Evolutionary conservation across 2,329 filamentous ascomycete genomes (phyloP).

Genomic region (Metarhizium guizhouense): DNA sequence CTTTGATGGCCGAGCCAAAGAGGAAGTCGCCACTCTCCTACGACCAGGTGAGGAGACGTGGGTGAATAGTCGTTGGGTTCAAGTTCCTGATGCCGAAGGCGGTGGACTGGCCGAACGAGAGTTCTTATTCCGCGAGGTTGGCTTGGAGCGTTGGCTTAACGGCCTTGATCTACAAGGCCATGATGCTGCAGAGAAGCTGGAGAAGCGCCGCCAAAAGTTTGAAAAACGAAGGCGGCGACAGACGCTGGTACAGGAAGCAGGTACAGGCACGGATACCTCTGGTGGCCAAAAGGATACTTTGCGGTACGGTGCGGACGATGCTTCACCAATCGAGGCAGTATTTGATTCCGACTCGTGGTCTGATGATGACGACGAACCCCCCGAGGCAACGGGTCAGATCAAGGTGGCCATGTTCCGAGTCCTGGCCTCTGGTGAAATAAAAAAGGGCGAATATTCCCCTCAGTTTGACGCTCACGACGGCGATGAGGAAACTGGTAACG

Average conservation of each 20-base stretch:
- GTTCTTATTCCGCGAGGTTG: slow-evolving; percentile 94
- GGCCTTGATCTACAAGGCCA: slow-evolving; percentile 91
- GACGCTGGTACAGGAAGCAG: slow-evolving; percentile 35
- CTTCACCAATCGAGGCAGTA: slow-evolving; percentile 62
- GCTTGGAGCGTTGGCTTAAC: slow-evolving; percentile 92
- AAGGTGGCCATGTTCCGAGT: slow-evolving; percentile 96
- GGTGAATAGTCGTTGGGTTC: slow-evolving; percentile 98
- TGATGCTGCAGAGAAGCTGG: slow-evolving; percentile 80
- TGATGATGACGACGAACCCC: slow-evolving; percentile 76
- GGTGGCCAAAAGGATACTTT: slow-evolving; percentile 48
- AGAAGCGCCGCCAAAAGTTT: slow-evolving; percentile 77
- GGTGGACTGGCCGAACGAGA: slow-evolving; percentile 93
- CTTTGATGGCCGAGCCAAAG: slow-evolving; percentile 90
- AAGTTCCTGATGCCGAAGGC: slow-evolving; percentile 81
- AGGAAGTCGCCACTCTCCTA: slow-evolving; percentile 91
- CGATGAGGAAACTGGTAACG: slow-evolving; percentile 58
- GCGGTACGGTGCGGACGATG: slow-evolving; percentile 70
- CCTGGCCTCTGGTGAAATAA: slow-evolving; percentile 91
- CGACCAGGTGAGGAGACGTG: slow-evolving; percentile 94
- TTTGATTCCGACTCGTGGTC: slow-evolving; percentile 66
- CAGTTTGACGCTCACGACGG: slow-evolving; percentile 97
- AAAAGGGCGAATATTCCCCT: slow-evolving; percentile 94
- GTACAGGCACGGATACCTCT: slow-evolving; percentile 23
- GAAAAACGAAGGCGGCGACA: slow-evolving; percentile 59
- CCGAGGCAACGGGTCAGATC: slow-evolving; percentile 93